Conservation (phyloP, 2,329 filamentous ascomycete genomes). For the Cercospora sesami region DNA sequence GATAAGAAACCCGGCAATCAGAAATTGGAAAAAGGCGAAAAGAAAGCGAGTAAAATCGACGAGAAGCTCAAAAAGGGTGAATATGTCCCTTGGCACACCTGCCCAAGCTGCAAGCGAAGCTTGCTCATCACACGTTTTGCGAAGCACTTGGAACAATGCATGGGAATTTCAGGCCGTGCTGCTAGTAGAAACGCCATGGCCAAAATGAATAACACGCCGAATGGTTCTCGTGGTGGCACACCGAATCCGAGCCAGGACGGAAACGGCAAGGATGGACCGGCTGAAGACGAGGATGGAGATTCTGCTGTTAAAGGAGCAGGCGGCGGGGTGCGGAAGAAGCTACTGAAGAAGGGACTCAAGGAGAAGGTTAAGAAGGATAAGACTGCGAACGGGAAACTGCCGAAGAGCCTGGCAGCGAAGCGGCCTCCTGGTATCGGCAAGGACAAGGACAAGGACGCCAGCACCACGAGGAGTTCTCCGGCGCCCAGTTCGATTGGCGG, state of each 20-base stretch:
- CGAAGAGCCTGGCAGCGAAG: slow-evolving; percentile 32
- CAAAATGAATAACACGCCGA: slow-evolving; percentile 42
- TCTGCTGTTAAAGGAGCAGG: slow-evolving; percentile 30
- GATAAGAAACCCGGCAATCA: slow-evolving; percentile 30
- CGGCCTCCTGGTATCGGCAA: slow-evolving; percentile 22
- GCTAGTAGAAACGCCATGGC: slow-evolving; percentile 53
- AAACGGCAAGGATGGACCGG: slow-evolving; percentile 28
- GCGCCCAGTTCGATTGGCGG: slow-evolving; percentile 27
- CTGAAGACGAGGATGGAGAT: slow-evolving; percentile 36
- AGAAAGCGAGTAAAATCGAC: slow-evolving; percentile 43
- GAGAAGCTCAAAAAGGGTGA: slow-evolving; percentile 52
- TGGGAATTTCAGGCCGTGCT: slow-evolving; percentile 58
- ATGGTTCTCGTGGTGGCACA: slow-evolving; percentile 38
- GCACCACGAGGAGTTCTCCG: slow-evolving; percentile 24
- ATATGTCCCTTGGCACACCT: slow-evolving; percentile 57
- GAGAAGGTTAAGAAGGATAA: slow-evolving; percentile 49
- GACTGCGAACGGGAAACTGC: slow-evolving; percentile 39
- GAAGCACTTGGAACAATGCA: slow-evolving; percentile 62
- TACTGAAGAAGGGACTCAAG: slow-evolving; percentile 44
- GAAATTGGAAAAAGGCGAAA: slow-evolving; percentile 50
- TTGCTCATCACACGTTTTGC: slow-evolving; percentile 62
- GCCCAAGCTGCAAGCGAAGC: slow-evolving; percentile 62
- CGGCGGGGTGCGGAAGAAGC: slow-evolving; percentile 39
- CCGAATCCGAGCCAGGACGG: slow-evolving; percentile 35
- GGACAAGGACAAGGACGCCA: slow-evolving; percentile 14